Evolutionary conservation across 495 filamentous ascomycete genomes (phyloP), one percentile per base, ranked within the genome.

Genomic region (Daldinia childiae): DNA sequence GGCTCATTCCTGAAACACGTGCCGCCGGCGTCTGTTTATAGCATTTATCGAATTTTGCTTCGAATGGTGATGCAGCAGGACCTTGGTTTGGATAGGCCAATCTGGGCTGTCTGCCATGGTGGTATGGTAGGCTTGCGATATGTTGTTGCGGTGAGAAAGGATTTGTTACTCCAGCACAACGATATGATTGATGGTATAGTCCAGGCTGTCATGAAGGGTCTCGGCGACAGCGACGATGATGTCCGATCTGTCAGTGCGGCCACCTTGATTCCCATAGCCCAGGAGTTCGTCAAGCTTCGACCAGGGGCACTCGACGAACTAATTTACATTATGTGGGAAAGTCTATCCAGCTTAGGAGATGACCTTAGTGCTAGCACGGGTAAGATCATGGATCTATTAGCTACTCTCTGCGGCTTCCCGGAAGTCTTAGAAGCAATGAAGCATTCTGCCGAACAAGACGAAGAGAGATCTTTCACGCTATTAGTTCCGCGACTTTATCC

Each of bases 51-150:
- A 21, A 88, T 94, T 48, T 84, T 99, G 15, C 90, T 94, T 64
- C 87, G 91, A 19, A 91, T 99, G 79, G 92, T 98, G 45, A 96
- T 97, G 92, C 93, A 97, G 76, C 88, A 87, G 45, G 93, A 94
- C 63, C 82, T 96, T 19, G 85, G 86, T 9, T 80, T 94, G 7
- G 86, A 89, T 3, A 85, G 85, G 12, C 90, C 90, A 6, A 82
- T 92, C 17, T 99, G 95, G 95, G 92, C 97, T 64, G 92, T 97
- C 26, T 97, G 94, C 75, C 96, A 99, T 79, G 95, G 95, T 65
- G 95, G 96, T 56, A 98, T 98, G 95, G 94, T 97, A 26, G 95
- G 95, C 21, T 82, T 99, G 63, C 85, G 94, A 72, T 99, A 99
- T 74, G 85, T 99, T 54, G 95, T 98, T 34, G 95, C 95, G 4